A percentile compares a stretch with the other conserved stretches of the same genome.
Evolutionary conservation across 2,329 filamentous ascomycete genomes (phyloP).

Genomic region (Zelopaecilomyces penicillatus): DNA sequence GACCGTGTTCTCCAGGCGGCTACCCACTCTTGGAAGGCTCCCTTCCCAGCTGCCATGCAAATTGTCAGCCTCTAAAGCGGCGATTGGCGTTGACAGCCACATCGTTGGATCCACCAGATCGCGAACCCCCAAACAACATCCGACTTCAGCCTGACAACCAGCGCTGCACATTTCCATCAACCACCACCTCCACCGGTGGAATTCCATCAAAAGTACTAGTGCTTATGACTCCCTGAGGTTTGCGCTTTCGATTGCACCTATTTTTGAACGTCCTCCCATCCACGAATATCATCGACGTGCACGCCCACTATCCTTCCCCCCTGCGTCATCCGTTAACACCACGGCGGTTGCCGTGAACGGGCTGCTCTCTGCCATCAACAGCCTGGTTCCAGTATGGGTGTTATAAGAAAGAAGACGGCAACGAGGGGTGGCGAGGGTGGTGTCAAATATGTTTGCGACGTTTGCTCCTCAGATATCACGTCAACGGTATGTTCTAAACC

Average conservation of each 20-base stretch:
- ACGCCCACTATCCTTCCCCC: slow-evolving; percentile 7
- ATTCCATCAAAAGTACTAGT: slow-evolving; percentile 23
- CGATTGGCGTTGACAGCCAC: neutral
- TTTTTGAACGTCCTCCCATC: slow-evolving; percentile 1
- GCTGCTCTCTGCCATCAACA: slow-evolving; percentile 2
- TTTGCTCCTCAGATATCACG: slow-evolving; percentile 93
- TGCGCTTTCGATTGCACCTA: slow-evolving; percentile 12
- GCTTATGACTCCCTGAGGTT: slow-evolving; percentile 9
- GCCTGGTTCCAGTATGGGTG: slow-evolving; percentile 56
- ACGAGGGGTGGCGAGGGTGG: slow-evolving; percentile 77
- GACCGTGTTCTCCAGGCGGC: too few species aligned
- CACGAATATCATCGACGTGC: neutral
- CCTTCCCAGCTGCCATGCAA: too few species aligned
- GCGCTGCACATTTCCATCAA: slow-evolving; percentile 10
- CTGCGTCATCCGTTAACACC: slow-evolving; percentile 4
- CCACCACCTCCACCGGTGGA: slow-evolving; percentile 6
- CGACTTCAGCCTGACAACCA: slow-evolving; percentile 9
- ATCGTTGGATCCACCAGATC: slow-evolving; percentile 8
- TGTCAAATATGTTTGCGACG: slow-evolving; percentile 94
- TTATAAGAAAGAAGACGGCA: slow-evolving; percentile 92
- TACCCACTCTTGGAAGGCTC: too few species aligned
- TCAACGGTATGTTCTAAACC: slow-evolving; percentile 63
- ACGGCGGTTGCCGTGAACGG: slow-evolving; percentile 7
- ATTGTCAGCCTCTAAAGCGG: too few species aligned
- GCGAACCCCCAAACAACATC: slow-evolving; percentile 9